Percentiles rank a stretch among this genome's conserved stretches.
These are phyloP conservation scores for Scleroderma citrinum DNA, from an alignment of 768 basidiomycete species.

Conservation along the genomic window DNA sequence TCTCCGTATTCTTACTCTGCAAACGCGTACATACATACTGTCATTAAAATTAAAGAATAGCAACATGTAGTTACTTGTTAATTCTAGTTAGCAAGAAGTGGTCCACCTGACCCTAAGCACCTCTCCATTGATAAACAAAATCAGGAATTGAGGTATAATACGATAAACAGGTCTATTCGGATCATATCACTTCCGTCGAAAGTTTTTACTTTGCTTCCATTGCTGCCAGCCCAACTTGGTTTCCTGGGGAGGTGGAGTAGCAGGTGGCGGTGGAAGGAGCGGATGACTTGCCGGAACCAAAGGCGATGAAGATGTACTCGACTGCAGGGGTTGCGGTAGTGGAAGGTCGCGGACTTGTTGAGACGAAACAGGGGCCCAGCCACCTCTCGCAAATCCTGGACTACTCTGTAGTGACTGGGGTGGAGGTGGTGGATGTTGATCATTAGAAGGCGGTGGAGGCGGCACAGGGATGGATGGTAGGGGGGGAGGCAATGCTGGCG, in stretches of 20 bases:
- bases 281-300: constrained; percentile 2
- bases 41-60: constrained; percentile 36
- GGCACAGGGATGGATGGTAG: constrained; percentile 11
- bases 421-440: not conserved
- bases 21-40: constrained; percentile 36
- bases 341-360: constrained; percentile 4
- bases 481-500: constrained; percentile 13
- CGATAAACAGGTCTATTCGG: not conserved
- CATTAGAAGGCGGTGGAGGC: constrained; percentile 12
- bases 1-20: constrained; percentile 19
- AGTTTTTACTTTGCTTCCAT: constrained; percentile 28
- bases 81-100: constrained; percentile 26
- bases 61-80: constrained; percentile 47
- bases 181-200: constrained; percentile 16
- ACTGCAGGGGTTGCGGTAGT: not conserved
- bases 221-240: constrained; percentile 51
- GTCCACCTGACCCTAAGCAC: constrained; percentile 9
- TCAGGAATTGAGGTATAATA: not conserved
- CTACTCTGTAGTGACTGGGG: constrained; percentile 9
- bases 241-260: constrained; percentile 9
- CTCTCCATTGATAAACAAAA: not conserved
- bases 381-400: constrained; percentile 10
- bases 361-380: constrained; percentile 9
- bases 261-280: constrained; percentile 3
- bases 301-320: constrained; percentile 2